These are phyloP conservation scores for Solanum pinnatisectum DNA, from an alignment of 257 asterid species.

Conservation along the genomic window DNA sequence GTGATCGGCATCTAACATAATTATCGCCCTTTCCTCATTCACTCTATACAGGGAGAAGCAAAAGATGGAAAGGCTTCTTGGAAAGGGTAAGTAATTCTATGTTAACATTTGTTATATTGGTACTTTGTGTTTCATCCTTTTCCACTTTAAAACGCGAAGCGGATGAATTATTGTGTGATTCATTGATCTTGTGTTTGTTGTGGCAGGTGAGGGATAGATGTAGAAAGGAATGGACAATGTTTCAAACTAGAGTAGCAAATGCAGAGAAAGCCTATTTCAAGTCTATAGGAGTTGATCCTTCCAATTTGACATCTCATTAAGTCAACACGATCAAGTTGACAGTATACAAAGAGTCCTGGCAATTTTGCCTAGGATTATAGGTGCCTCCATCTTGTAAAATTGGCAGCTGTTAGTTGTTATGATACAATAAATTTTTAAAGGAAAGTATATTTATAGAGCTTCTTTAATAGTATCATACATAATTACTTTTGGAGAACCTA, in stretches of 20 bases:
- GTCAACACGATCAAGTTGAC: not conserved
- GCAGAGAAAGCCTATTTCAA: constrained; percentile 59
- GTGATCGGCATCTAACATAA: not conserved
- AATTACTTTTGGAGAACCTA: not conserved
- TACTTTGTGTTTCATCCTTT: not conserved
- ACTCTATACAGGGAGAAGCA: constrained; percentile 39
- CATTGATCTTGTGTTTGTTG: not conserved
- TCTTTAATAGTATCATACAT: not conserved
- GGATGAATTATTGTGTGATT: too few relatives aligned
- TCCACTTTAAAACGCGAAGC: not conserved
- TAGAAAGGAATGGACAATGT: constrained; percentile 61
- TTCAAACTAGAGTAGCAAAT: constrained; percentile 35
- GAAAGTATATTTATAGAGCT: not conserved
- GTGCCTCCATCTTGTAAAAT: not conserved
- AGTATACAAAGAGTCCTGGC: not conserved
- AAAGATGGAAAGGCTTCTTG: constrained; percentile 59
- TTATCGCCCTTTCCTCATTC: not conserved
- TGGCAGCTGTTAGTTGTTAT: not conserved
- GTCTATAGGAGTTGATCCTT: constrained; percentile 39
- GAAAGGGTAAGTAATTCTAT: constrained; percentile 48
- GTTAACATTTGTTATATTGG: not conserved
- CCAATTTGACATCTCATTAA: constrained; percentile 17
- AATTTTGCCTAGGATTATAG: not conserved
- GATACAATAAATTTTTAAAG: not conserved
- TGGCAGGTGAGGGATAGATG: constrained; percentile 67